Conservation (phyloP, 2,329 filamentous ascomycete species). For the Aspergillus sp. region DNA sequence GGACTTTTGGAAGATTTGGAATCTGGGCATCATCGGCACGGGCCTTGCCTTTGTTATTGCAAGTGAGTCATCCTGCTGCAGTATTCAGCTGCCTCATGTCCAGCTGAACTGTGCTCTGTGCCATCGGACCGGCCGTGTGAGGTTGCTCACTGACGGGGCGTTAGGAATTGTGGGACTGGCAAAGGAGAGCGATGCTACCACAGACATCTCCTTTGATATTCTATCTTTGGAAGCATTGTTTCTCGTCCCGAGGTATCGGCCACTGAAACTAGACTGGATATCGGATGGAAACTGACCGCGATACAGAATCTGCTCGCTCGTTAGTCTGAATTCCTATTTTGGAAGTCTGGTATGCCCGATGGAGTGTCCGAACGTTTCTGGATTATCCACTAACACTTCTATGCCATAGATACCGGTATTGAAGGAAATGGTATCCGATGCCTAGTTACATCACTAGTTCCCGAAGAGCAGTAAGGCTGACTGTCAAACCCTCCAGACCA, state of each 20-base stretch:
- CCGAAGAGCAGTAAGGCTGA: conserved; percentile 19
- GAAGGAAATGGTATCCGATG: conserved; percentile 67
- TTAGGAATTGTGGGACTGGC: conserved; percentile 61
- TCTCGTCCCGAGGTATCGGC: conserved; percentile 62
- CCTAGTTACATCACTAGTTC: neutral
- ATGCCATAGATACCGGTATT: conserved; percentile 66
- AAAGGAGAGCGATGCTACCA: conserved; percentile 54
- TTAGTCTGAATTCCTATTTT: conserved; percentile 85
- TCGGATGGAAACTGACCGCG: neutral
- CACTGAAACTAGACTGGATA: neutral
- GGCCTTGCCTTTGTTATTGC: conserved; percentile 64
- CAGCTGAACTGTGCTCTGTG: conserved; percentile 1
- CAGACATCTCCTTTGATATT: conserved; percentile 80
- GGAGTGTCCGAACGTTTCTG: neutral
- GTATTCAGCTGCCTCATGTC: neutral
- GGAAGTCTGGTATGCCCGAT: conserved; percentile 39
- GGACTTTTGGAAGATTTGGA: conserved; percentile 74
- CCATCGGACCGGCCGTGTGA: neutral
- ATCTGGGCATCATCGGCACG: conserved; percentile 66
- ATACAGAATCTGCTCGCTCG: conserved; percentile 69
- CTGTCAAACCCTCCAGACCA: conserved; percentile 46
- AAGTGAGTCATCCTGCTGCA: conserved; percentile 49
- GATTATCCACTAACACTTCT: conserved; percentile 11
- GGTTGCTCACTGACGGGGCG: conserved; percentile 1
- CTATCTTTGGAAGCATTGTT: conserved; percentile 82